phyloP scores from a whole-genome alignment of 305 asterid genomes.

The Stenogyne calaminthoides region DNA sequence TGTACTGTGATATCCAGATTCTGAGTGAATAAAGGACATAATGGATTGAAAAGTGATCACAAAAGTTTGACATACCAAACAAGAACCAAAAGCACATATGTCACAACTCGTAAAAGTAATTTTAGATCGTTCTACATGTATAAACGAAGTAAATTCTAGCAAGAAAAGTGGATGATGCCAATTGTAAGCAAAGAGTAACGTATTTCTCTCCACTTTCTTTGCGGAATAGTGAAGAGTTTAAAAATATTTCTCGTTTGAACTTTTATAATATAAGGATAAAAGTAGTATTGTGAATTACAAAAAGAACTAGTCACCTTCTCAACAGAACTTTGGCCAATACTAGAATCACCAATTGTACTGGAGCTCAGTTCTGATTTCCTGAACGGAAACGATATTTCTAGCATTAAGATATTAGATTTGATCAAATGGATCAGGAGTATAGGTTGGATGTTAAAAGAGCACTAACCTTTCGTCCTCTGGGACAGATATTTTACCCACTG shows the following conservation, averaged over 20 bases:
- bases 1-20: background rate
- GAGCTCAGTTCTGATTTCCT: slow-evolving; percentile 40
- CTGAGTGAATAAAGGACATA: background rate
- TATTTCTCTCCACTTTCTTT: background rate
- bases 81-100: background rate
- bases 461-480: slow-evolving; percentile 37
- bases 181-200: background rate
- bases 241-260: background rate
- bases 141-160: background rate
- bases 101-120: background rate
- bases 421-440: background rate
- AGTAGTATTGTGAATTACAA: slow-evolving; percentile 3
- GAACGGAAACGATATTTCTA: slow-evolving; percentile 12
- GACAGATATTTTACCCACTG: slow-evolving; percentile 28
- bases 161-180: background rate
- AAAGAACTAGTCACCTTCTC: slow-evolving; percentile 36
- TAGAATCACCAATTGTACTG: slow-evolving; percentile 23
- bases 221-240: slow-evolving; percentile 6
- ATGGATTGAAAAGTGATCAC: too few relatives aligned
- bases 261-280: background rate
- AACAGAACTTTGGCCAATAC: slow-evolving; percentile 24
- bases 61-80: background rate
- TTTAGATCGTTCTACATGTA: background rate
- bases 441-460: background rate
- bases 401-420: slow-evolving; percentile 6